phyloP scores from a whole-genome alignment of 78 protist species.

The Dictyostelium purpureum region DNA sequence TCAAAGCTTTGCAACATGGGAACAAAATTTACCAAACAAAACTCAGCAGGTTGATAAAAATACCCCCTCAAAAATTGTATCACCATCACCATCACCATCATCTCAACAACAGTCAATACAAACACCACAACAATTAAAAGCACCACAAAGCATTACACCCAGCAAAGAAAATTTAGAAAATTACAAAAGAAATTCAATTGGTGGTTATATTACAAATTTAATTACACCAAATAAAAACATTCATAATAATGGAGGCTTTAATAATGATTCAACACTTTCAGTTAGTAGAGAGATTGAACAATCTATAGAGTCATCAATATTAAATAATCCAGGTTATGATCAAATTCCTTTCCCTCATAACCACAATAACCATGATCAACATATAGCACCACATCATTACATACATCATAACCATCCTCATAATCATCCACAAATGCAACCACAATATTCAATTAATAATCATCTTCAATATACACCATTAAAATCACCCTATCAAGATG shows the following conservation, averaged over 20 bases:
- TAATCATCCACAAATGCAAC: neutral
- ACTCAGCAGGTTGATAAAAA: neutral
- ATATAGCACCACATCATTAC: neutral
- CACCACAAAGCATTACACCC: neutral
- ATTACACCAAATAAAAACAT: constrained; percentile 4
- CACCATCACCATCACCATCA: neutral
- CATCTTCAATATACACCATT: neutral
- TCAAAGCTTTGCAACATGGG: constrained; percentile 27
- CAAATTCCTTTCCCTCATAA: neutral
- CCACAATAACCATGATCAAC: neutral
- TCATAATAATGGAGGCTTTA: neutral
- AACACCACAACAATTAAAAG: neutral
- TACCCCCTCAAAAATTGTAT: neutral
- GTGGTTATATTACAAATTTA: neutral
- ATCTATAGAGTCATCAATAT: neutral
- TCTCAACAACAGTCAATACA: too few relatives aligned
- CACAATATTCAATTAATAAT: too few relatives aligned
- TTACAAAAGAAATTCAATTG: neutral
- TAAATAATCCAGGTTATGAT: neutral
- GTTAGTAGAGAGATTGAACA: constrained; percentile 13
- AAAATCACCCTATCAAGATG: neutral
- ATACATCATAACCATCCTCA: neutral
- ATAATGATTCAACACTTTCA: neutral
- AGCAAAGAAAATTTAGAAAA: neutral
- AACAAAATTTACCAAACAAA: constrained; percentile 16